These are phyloP conservation scores for Dothiorella sarmentorum DNA, from an alignment of 2,329 filamentous ascomycete genomes.

Conservation along the genomic window DNA sequence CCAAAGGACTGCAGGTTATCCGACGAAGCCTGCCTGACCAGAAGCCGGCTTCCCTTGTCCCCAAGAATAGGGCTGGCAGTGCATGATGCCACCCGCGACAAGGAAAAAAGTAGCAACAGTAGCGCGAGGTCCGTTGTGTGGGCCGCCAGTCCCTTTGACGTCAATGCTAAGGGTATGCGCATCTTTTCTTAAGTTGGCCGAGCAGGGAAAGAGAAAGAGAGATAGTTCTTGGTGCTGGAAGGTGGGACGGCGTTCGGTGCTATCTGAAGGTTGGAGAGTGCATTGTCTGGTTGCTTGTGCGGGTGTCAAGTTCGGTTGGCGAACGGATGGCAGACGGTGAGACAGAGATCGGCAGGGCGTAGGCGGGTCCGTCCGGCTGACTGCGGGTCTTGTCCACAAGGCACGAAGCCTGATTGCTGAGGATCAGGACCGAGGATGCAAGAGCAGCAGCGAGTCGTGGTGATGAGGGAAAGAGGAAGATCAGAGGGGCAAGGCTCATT, in stretches of 20 bases:
- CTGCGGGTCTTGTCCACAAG: background rate
- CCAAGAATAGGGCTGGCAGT: background rate
- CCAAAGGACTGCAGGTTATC: constrained; percentile 28
- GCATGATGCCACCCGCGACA: background rate
- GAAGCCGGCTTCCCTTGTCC: background rate
- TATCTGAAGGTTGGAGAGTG: background rate
- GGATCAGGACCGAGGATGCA: background rate
- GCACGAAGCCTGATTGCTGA: background rate
- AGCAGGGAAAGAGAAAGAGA: background rate
- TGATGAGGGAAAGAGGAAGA: background rate
- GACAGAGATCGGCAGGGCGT: constrained; percentile 9
- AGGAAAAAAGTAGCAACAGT: background rate
- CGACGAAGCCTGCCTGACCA: background rate
- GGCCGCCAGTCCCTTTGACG: background rate
- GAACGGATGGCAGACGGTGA: background rate
- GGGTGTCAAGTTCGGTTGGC: background rate
- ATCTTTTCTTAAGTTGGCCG: background rate
- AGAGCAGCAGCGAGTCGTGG: background rate
- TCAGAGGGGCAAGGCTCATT: background rate
- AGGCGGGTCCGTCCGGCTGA: background rate
- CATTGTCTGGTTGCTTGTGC: background rate
- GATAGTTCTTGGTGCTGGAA: background rate
- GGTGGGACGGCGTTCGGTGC: background rate
- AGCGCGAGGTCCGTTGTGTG: background rate
- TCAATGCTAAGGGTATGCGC: background rate